phyloP scores from a whole-genome alignment of 768 basidiomycete species.

The Suillus subaureus region DNA sequence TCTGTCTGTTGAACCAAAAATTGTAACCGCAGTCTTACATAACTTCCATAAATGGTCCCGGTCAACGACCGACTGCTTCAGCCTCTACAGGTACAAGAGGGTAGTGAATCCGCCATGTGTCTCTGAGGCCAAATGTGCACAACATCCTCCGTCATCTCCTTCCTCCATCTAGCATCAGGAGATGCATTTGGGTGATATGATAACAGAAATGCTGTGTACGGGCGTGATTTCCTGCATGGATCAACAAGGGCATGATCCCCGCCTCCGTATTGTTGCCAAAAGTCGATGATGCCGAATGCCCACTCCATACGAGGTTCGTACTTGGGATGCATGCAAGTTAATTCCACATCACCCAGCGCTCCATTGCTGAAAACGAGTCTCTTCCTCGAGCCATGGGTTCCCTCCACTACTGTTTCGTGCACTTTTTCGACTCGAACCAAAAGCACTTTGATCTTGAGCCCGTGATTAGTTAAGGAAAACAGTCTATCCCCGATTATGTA shows the following conservation, averaged over 20 bases:
- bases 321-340: conserved; percentile 1
- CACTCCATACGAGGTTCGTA: not conserved
- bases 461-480: conserved; percentile 6
- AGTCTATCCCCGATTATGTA: conserved; percentile 4
- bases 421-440: conserved; percentile 3
- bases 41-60: not conserved
- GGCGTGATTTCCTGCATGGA: not conserved
- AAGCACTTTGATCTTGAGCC: conserved; percentile 6
- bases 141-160: conserved; percentile 6
- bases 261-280: conserved; percentile 1
- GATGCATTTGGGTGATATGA: not conserved
- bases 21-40: too few species aligned
- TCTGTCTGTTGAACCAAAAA: too few species aligned
- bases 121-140: not conserved
- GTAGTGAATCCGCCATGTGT: not conserved
- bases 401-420: not conserved
- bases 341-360: not conserved
- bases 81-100: not conserved
- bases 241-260: not conserved
- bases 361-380: not conserved
- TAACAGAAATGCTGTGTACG: conserved; percentile 10
- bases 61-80: not conserved
- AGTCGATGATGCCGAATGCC: conserved; percentile 8
- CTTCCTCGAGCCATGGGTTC: conserved; percentile 2
- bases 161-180: conserved; percentile 9